Base-by-base conservation (phyloP, 202 grass and related monocot species). In the Zoysia matrella region DNA sequence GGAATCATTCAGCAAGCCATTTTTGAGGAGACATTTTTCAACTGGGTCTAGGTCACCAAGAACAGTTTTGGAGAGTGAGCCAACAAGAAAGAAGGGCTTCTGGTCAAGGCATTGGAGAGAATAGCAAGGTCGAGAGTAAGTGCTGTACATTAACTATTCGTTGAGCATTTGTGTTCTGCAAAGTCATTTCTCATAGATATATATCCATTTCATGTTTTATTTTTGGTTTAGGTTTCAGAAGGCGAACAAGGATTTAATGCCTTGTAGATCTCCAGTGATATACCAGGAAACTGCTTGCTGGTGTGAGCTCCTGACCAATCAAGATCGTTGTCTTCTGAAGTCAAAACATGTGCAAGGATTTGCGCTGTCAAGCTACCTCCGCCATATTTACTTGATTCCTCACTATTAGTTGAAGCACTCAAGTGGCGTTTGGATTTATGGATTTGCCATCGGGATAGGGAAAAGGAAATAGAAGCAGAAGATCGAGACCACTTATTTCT, bases 41-140 rank as follows among this genome's bases (percentile, higher is more conserved):
- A 79, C 84, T 82, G 88, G 88, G 40, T 90, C 78, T 81, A 70
- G 82, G 68, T 78, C 88, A 52, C 65, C 90, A 70, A 58, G 80
- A 56, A 86, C 76, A 41, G 3, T 72, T 52, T 85, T 85, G 9
- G 78, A 79, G 56, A 80, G 69, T 67, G 90, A 83, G 42, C 76
- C 83, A 80, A 88, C 74, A 50, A 75, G 88, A 60, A 96, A 91
- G 81, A 96, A 89, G 79, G 81, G 88, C 4, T 96, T 96, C 60
- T 93, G 90, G 90, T 75, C 74, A 82, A 82, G 70, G 71, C 78
- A 74, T 13, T 74, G 53, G 79, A 85, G 47, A 78, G 79, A 80
- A 51, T 90, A 77, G 72, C 69, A 63, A 74, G 65, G 22, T 30
- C 22, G 22, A 30, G 22, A 30, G 22, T 30, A 30, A 30, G 22